phyloP scores from a whole-genome alignment of 140 eudicot genomes.

The Oenanthe javanica region DNA sequence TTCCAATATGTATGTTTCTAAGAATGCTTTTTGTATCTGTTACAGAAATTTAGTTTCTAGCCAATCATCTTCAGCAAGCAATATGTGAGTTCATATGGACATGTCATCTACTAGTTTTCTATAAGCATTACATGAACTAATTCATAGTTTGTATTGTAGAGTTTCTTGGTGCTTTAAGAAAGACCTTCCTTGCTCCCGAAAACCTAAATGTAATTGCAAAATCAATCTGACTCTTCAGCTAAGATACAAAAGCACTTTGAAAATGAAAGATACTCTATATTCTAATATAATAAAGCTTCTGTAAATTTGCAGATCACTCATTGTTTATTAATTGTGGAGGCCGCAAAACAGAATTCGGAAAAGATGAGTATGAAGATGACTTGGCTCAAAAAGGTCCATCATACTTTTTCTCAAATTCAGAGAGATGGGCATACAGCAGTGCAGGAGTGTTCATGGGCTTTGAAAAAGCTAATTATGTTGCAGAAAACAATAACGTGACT shows the following conservation, averaged over 20 bases:
- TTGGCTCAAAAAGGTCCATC: conserved; percentile 16
- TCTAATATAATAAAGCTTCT: neutral
- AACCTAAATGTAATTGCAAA: neutral
- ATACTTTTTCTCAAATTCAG: conserved; percentile 7
- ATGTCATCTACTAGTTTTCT: neutral
- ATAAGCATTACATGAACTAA: neutral
- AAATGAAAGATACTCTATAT: neutral
- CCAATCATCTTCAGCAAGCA: conserved; percentile 22
- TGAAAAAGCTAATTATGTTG: conserved; percentile 1
- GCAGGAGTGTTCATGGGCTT: conserved; percentile 16
- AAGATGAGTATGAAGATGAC: conserved; percentile 23
- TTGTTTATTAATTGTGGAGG: conserved; percentile 43
- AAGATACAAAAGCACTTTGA: neutral
- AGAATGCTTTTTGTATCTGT: neutral
- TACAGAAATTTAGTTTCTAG: conserved; percentile 32
- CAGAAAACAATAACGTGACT: neutral
- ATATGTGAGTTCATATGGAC: conserved; percentile 24
- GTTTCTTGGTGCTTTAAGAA: neutral
- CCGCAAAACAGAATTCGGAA: neutral
- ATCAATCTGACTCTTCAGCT: neutral
- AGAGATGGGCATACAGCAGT: conserved; percentile 45
- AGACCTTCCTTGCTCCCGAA: neutral
- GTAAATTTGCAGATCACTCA: neutral
- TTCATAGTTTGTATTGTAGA: neutral
- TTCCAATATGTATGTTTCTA: neutral